Base-by-base conservation (phyloP, 495 filamentous ascomycete genomes). In the Penicillium soppii region DNA sequence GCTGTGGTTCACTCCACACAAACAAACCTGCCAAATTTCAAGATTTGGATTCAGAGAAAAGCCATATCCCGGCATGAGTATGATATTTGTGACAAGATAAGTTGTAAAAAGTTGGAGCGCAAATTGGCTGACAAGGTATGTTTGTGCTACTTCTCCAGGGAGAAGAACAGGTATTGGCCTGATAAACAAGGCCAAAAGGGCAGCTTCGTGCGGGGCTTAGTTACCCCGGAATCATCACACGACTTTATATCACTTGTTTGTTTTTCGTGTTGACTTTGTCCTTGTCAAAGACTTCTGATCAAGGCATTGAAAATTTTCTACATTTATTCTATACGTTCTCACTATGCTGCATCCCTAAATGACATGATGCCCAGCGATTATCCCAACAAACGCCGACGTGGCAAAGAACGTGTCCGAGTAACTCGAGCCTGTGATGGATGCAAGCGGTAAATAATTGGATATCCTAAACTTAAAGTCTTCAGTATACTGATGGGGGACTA, bases 361-460 rank as follows among this genome's bases (percentile, higher is more conserved):
- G 10, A 33, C 30, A 13, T 33, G 30, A 47, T 47, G 45, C 15
- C 45, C 13, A 45, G 39, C 17, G 23, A 15, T 13, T 49, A 42
- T 32, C 42, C 52, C 6, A 58, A 43, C 9, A 63, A 59, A 44
- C 56, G 60, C 19, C 56, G 53, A 38, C 50, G 50, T 23, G 53
- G 50, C 43, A 61, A 57, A 23, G 57, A 59, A 23, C 60, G 62
- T 17, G 49, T 62, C 17, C 59, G 59, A 23, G 63, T 68, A 26
- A 71, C 65, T 26, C 65, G 67, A 15, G 67, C 67, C 30, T 71
- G 67, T 50, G 67, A 71, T 42, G 43, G 21, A 3, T 71, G 67
- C 59, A 71, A 71, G 51, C 53, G 38, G 64, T 64, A 56, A 7
- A 41, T 38, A n/a, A n/a, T n/a, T n/a, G n/a, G n/a, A n/a, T n/a